Percentiles rank a stretch among this genome's conserved stretches.
Evolutionary conservation across 2,329 filamentous ascomycete genomes (phyloP).

Genomic region (Emergomyces pasteurianus): DNA sequence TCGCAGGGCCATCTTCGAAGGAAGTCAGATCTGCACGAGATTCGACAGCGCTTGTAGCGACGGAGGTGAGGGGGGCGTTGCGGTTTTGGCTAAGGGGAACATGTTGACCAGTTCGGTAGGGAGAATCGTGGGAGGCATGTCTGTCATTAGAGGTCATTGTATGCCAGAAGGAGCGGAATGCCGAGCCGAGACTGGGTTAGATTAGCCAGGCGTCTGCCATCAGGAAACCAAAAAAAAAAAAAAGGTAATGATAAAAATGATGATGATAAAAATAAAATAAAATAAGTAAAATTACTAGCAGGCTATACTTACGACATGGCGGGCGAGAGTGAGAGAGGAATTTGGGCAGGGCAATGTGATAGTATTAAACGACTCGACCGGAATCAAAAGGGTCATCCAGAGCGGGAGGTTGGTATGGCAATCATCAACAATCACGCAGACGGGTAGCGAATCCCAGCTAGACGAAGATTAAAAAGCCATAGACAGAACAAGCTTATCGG

Average conservation of each 20-base stretch:
- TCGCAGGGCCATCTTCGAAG: conserved; percentile 60
- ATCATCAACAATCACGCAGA: neutral
- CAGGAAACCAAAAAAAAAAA: neutral
- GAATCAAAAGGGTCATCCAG: neutral
- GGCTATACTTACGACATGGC: conserved; percentile 6
- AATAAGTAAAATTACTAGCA: neutral
- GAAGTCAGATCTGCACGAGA: conserved; percentile 74
- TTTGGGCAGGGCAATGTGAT: neutral
- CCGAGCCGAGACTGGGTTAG: conserved; percentile 47
- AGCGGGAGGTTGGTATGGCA: neutral
- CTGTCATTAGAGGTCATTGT: conserved; percentile 69
- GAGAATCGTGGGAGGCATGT: conserved; percentile 83
- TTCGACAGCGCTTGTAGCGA: conserved; percentile 74
- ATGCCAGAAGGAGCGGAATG: conserved; percentile 92
- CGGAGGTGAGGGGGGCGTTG: conserved; percentile 70
- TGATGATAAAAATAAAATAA: no score
- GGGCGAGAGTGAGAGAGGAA: neutral
- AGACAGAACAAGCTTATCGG: neutral
- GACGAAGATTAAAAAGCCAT: neutral
- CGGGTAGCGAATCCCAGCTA: neutral
- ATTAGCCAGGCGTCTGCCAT: neutral
- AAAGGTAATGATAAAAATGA: no score
- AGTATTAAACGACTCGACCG: neutral
- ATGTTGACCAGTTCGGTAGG: conserved; percentile 81
- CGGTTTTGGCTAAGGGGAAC: conserved; percentile 75